Evolutionary conservation across 225 moss, liverwort and hornwort genomes (phyloP).

Genomic region (Marchantia polymorpha): DNA sequence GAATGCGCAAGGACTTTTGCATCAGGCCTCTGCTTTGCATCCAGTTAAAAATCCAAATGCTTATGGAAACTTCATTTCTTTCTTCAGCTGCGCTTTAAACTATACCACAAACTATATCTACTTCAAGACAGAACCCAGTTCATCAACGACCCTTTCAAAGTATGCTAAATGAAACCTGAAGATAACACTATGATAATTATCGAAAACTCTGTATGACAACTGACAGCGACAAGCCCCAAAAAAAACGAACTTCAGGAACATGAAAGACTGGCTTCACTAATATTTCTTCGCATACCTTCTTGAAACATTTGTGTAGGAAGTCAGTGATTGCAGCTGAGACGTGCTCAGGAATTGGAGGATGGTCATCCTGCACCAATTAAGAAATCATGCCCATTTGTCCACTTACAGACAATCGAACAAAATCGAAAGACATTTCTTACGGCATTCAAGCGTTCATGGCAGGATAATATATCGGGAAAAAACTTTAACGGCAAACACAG

Average conservation of each 20-base stretch:
- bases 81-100: neutral
- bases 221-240: neutral
- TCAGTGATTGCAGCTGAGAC: conserved; percentile 79
- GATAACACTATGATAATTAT: neutral
- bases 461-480: neutral
- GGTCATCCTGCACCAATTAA: conserved; percentile 70
- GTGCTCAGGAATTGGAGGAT: conserved; percentile 91
- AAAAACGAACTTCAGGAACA: neutral
- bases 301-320: conserved; percentile 88
- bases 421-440: neutral
- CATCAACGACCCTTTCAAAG: neutral
- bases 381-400: neutral
- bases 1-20: conserved; percentile 81
- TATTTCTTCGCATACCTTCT: conserved; percentile 55
- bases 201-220: neutral
- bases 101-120: neutral
- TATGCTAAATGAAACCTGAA: neutral
- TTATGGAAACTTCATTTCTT: neutral
- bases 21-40: conserved; percentile 88
- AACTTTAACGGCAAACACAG: neutral
- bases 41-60: conserved; percentile 39
- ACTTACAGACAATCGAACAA: neutral
- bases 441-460: neutral
- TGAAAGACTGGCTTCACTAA: neutral
- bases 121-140: neutral